These are phyloP conservation scores for Huntiella bhutanensis DNA, from an alignment of 2,329 filamentous ascomycete species.

Conservation along the genomic window DNA sequence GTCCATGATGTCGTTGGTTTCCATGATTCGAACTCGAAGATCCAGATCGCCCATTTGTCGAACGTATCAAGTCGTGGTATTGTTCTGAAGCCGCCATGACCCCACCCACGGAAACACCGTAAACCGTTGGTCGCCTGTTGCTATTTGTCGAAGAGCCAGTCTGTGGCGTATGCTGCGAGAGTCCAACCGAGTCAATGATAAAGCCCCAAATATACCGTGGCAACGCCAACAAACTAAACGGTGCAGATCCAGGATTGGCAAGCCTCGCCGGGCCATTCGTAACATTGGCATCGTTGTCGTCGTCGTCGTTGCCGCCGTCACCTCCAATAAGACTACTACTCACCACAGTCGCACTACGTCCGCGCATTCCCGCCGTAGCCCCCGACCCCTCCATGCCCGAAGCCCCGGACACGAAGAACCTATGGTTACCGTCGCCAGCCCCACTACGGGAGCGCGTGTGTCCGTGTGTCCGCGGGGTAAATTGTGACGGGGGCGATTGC, in stretches of 20 bases:
- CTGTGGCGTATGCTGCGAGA: slow-evolving; percentile 5
- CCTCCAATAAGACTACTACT: slow-evolving; percentile 13
- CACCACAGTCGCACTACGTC: slow-evolving; percentile 33
- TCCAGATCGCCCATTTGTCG: slow-evolving; percentile 15
- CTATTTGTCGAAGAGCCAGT: slow-evolving; percentile 1
- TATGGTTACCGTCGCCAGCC: slow-evolving; percentile 16
- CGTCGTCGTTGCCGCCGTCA: no score
- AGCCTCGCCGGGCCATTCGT: no score
- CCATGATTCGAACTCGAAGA: slow-evolving; percentile 17
- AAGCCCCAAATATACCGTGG: slow-evolving; percentile 4
- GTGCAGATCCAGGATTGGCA: no score
- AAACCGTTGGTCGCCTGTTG: not conserved
- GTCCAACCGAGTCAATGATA: slow-evolving; percentile 3
- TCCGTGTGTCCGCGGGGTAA: slow-evolving; percentile 23
- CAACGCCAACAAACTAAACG: not conserved
- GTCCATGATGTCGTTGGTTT: slow-evolving; percentile 19
- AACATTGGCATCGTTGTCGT: no score
- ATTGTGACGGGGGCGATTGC: slow-evolving; percentile 16
- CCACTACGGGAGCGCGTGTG: slow-evolving; percentile 30
- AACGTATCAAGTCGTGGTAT: slow-evolving; percentile 18
- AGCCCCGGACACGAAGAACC: slow-evolving; percentile 7
- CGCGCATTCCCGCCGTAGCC: slow-evolving; percentile 15
- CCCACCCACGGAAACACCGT: no score
- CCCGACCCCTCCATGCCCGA: slow-evolving; percentile 12
- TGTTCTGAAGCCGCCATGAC: slow-evolving; percentile 9